Conservation (phyloP, 2,329 filamentous ascomycete species). For the Atkinsonella texensis region DNA sequence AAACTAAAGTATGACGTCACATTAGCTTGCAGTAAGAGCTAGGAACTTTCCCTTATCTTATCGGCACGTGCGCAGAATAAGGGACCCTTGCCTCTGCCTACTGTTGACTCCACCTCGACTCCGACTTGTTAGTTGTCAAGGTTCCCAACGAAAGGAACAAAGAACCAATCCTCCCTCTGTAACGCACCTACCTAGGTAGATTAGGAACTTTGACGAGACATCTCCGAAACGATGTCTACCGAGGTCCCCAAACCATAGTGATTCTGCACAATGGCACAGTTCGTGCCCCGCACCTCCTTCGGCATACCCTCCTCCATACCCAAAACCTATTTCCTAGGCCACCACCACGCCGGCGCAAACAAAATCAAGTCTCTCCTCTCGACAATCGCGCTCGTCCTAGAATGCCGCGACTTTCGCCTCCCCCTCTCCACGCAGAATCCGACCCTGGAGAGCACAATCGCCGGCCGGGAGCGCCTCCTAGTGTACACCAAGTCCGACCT, state of each 20-base stretch:
- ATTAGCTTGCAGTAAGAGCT: not conserved
- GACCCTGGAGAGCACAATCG: slow-evolving; percentile 67
- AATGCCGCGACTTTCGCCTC: slow-evolving; percentile 88
- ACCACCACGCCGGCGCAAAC: slow-evolving; percentile 70
- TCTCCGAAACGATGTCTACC: not conserved
- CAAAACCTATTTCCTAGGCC: slow-evolving; percentile 87
- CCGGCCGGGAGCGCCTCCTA: slow-evolving; percentile 61
- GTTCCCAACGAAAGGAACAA: not conserved
- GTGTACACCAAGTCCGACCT: slow-evolving; percentile 89
- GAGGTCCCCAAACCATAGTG: not conserved
- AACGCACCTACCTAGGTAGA: too few species aligned
- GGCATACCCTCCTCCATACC: slow-evolving; percentile 61
- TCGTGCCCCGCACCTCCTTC: slow-evolving; percentile 65
- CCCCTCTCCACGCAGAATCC: slow-evolving; percentile 86
- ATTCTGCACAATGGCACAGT: slow-evolving; percentile 26
- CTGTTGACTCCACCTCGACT: too few species aligned
- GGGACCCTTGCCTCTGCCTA: not conserved
- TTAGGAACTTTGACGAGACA: not conserved
- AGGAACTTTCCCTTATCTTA: slow-evolving; percentile 3
- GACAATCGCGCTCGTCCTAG: slow-evolving; percentile 76
- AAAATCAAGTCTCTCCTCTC: slow-evolving; percentile 75
- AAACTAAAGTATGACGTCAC: slow-evolving; percentile 3
- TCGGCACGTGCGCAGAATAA: slow-evolving; percentile 3
- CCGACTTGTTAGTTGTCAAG: not conserved
- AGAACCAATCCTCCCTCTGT: not conserved